phyloP scores from a whole-genome alignment of 768 basidiomycete genomes.

The Suillus plorans region DNA sequence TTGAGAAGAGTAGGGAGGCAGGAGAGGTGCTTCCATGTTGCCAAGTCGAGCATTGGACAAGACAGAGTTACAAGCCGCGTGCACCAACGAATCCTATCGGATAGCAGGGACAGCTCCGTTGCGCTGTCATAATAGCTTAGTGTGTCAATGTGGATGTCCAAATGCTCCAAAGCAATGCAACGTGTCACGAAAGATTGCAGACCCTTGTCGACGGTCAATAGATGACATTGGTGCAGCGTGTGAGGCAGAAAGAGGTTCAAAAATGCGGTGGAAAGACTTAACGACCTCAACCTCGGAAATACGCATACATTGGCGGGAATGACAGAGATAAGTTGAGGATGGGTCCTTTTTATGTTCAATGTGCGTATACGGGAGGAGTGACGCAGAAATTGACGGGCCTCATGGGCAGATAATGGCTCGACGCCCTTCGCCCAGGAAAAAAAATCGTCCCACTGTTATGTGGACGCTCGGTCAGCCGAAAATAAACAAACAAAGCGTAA shows the following conservation, averaged over 20 bases:
- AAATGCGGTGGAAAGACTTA: not conserved
- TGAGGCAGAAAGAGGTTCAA: not conserved
- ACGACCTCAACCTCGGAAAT: not conserved
- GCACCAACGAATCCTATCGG: too few species aligned
- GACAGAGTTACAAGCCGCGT: too few species aligned
- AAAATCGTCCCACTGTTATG: too few species aligned
- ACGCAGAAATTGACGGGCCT: not conserved
- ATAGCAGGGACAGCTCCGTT: too few species aligned
- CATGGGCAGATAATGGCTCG: not conserved
- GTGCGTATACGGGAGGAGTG: not conserved
- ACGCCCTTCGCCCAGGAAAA: not conserved
- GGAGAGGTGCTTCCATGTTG: too few species aligned
- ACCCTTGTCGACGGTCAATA: too few species aligned
- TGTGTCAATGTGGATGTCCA: fast-evolving
- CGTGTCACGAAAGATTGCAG: not conserved
- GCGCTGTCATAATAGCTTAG: too few species aligned
- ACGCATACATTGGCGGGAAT: not conserved
- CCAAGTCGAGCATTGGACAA: too few species aligned
- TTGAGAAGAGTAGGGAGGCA: too few species aligned
- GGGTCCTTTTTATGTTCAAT: fast-evolving
- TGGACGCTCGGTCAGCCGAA: not conserved
- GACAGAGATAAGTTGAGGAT: not conserved
- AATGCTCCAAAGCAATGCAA: not conserved
- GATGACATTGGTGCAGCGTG: slow-evolving; percentile 16
- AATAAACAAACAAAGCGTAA: too few species aligned